Evolutionary conservation across 768 basidiomycete genomes (phyloP), one percentile per base, ranked within the genome.

Genomic region (Cystofilobasidium macerans): DNA sequence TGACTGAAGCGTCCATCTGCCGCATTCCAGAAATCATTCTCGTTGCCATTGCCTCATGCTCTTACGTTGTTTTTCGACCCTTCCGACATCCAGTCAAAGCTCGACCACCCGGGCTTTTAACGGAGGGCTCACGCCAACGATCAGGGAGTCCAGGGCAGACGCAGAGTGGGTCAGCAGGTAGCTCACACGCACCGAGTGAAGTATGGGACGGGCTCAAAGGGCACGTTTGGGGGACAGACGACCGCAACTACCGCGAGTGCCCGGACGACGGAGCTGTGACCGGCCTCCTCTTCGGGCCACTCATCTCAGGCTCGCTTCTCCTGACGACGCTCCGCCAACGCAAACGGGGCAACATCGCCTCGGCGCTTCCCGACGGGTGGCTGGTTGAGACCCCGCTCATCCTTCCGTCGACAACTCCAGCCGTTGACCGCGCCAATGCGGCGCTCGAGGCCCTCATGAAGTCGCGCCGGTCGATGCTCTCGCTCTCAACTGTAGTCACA

Each of bases 201-300:
- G 0, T 5, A 0, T 35, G 43, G 6, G 38, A 28, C 26, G 71
- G 71, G 3, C 63, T 59, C 11, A 69, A 69, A 62, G 75, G 76
- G 3, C 72, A 71, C 63, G 66, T 77, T 0, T 77, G 76, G 76
- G 75, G 73, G 14, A 77, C 76, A 9, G 74, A 74, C 42, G 73
- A 71, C 51, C 69, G 75, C 32, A 73, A 77, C 62, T 76, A 70
- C 68, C 91, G 90, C 73, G 83, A 87, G 64, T 86, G 85, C 56
- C 76, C 81, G 16, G 92, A 94, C 73, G 91, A 95, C 74, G 93
- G 93, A 18, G 83, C 86, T 28, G 77, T 88, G 65, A 90, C 86
- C 48, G 90, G 87, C 2, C 78, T 94, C 16, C 80, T 91, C n/a
- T 80, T 92, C 36, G 87, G 85, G 16, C 89, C 92, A 2, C 78